These are phyloP conservation scores for Scleromitrula shiraiana DNA, from an alignment of 2,329 filamentous ascomycete species.

Conservation along the genomic window DNA sequence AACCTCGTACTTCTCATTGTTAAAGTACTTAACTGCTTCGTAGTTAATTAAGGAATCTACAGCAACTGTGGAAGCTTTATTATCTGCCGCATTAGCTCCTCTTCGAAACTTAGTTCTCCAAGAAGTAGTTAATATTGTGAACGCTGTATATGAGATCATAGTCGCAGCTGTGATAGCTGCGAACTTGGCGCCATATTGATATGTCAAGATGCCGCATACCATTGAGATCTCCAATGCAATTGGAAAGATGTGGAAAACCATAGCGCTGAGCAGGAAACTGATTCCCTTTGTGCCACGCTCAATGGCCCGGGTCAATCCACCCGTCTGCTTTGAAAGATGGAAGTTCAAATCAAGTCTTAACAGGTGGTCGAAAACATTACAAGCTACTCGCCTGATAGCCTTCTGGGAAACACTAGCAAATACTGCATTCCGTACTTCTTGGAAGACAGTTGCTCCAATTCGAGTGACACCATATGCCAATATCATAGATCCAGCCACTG, in stretches of 20 bases:
- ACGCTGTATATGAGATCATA: slow-evolving; percentile 92
- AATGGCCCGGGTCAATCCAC: slow-evolving; percentile 85
- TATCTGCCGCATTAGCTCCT: slow-evolving; percentile 92
- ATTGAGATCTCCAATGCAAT: slow-evolving; percentile 90
- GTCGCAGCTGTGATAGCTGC: slow-evolving; percentile 83
- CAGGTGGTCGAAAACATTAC: slow-evolving; percentile 87
- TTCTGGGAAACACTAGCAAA: slow-evolving; percentile 97
- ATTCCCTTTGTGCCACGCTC: slow-evolving; percentile 98
- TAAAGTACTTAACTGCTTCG: slow-evolving; percentile 98
- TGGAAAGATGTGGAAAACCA: slow-evolving; percentile 96
- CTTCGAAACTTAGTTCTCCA: slow-evolving; percentile 97
- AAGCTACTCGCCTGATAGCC: slow-evolving; percentile 82
- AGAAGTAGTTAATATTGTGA: slow-evolving; percentile 91
- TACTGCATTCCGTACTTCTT: slow-evolving; percentile 90
- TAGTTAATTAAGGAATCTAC: slow-evolving; percentile 98
- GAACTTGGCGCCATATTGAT: slow-evolving; percentile 88
- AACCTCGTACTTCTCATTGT: slow-evolving; percentile 95
- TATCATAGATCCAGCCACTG: slow-evolving; percentile 86
- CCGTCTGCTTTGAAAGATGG: slow-evolving; percentile 89
- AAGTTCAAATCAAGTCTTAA: slow-evolving; percentile 86
- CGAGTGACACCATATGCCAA: slow-evolving; percentile 85
- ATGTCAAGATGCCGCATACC: slow-evolving; percentile 94
- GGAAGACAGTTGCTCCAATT: slow-evolving; percentile 81
- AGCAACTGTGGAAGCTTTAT: slow-evolving; percentile 87
- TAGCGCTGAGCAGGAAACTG: slow-evolving; percentile 91